A percentile compares a stretch with the other conserved stretches of the same genome.
These are phyloP conservation scores for Skeletonema marinoi DNA, from an alignment of 108 stramenopile species.

Conservation along the genomic window DNA sequence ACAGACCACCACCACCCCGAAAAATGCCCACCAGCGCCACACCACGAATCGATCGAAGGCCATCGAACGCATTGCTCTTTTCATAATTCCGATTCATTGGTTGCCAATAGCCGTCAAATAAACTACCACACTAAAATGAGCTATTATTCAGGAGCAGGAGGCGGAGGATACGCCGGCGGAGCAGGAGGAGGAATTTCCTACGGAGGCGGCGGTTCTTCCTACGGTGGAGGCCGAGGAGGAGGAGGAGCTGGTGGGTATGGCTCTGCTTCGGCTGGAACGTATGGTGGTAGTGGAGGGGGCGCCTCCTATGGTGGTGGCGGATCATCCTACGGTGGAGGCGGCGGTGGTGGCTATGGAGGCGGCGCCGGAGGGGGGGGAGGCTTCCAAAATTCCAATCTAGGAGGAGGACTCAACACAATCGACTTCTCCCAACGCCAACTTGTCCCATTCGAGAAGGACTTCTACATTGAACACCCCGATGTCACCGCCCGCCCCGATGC, in stretches of 20 bases:
- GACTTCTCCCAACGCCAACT: constrained; percentile 86
- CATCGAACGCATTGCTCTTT: too few relatives aligned
- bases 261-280: neutral
- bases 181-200: constrained; percentile 7
- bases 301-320: constrained; percentile 28
- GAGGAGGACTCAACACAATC: constrained; percentile 65
- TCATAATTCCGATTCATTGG: too few relatives aligned
- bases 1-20: too few relatives aligned
- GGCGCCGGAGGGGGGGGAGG: constrained; percentile 50
- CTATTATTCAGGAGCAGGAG: neutral
- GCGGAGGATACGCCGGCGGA: constrained; percentile 21
- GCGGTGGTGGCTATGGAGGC: constrained; percentile 23
- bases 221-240: constrained; percentile 34
- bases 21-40: too few relatives aligned
- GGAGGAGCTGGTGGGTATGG: constrained; percentile 19
- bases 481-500: constrained; percentile 84
- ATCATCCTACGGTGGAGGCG: neutral
- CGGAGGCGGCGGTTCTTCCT: neutral
- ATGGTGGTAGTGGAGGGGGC: constrained; percentile 19
- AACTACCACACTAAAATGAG: neutral
- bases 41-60: neutral
- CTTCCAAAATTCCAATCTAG: constrained; percentile 69
- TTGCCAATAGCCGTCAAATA: too few relatives aligned
- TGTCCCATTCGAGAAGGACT: constrained; percentile 96
- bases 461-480: constrained; percentile 99